Base-by-base conservation (phyloP, 768 basidiomycete species). In the Suillus ampliporus region DNA sequence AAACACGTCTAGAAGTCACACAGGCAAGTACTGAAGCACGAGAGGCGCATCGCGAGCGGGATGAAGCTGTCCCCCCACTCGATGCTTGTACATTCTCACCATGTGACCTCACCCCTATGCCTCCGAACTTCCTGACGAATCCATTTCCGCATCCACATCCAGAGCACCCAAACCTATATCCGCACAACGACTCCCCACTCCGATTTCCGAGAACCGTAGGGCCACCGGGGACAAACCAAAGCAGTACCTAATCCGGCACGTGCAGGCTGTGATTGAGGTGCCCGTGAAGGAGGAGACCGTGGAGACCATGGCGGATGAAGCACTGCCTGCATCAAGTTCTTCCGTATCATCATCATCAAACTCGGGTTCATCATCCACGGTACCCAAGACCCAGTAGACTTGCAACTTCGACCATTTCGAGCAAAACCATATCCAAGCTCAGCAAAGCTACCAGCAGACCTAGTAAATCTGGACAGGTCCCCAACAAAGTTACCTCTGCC, bases 201-300 rank as follows among this genome's bases (percentile, higher is more conserved):
- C 74, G 7, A 31, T 61, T n/a, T 77, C 74, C 5, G 74, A 71
- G 64, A 71, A 72, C 52, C 75, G 44, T 53, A 28, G 65, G 54
- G 51, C 51, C 64, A 5, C 48, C 48, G 23, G 58, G 63, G 47
- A 71, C 60, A 28, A 34, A 64, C n/a, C 26, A 65, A 37, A 68
- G 65, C 72, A 74, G 26, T 50, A 69, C 21, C 41, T 91, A 17
- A 79, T 91, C 46, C 84, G 90, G 23, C 85, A 86, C 38, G 90
- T 91, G 9, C 84, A 86, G 23, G 87, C 90, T 31, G 71, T 80
- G 3, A 71, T 84, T 7, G 80, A 90, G 21, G 77, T 90, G 1
- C 78, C 83, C 38, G 84, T 91, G 41, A 91, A 91, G 68, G 82
- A 82, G 60, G 89, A 91, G 72, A 86, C 84, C 4, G 78, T 77